Evolutionary conservation across 2,329 filamentous ascomycete genomes (phyloP).

Genomic region (Colletotrichum liriopes): DNA sequence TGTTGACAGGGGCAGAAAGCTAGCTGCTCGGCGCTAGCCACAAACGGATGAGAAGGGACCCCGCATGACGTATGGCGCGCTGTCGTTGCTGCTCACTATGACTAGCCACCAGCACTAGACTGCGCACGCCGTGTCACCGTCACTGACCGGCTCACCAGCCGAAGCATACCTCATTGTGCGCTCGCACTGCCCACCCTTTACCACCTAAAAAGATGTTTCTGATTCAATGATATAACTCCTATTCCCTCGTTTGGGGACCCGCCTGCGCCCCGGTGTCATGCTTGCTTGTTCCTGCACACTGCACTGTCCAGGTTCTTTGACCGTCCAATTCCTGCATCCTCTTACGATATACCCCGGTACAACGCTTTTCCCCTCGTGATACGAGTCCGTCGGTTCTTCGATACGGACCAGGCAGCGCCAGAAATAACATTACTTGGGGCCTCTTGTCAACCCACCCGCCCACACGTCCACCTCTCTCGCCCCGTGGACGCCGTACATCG

Average conservation of each 20-base stretch:
- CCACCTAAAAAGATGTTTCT: background rate
- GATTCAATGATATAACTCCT: slow-evolving; percentile 17
- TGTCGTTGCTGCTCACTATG: slow-evolving; percentile 33
- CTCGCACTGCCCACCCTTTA: slow-evolving; percentile 10
- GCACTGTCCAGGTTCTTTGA: slow-evolving; percentile 1
- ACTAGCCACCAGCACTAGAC: slow-evolving; percentile 31
- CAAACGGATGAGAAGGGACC: slow-evolving; percentile 31
- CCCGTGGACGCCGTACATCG: slow-evolving; percentile 12
- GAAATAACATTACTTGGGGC: slow-evolving; percentile 13
- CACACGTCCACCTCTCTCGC: slow-evolving; percentile 1
- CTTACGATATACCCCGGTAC: background rate
- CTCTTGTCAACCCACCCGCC: background rate
- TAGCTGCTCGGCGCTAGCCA: slow-evolving; percentile 22
- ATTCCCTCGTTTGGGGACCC: background rate
- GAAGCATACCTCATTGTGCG: slow-evolving; percentile 28
- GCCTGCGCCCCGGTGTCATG: background rate
- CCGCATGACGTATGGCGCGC: slow-evolving; percentile 40
- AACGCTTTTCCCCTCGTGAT: background rate
- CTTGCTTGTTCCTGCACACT: background rate
- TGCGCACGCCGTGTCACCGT: slow-evolving; percentile 18
- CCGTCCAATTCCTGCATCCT: slow-evolving; percentile 4
- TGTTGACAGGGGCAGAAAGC: slow-evolving; percentile 15
- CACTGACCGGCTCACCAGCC: slow-evolving; percentile 21
- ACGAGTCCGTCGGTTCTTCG: background rate
- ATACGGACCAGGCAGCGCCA: slow-evolving; percentile 9